phyloP scores from a whole-genome alignment of 2,329 filamentous ascomycete genomes.

The Gremmenia infestans region DNA sequence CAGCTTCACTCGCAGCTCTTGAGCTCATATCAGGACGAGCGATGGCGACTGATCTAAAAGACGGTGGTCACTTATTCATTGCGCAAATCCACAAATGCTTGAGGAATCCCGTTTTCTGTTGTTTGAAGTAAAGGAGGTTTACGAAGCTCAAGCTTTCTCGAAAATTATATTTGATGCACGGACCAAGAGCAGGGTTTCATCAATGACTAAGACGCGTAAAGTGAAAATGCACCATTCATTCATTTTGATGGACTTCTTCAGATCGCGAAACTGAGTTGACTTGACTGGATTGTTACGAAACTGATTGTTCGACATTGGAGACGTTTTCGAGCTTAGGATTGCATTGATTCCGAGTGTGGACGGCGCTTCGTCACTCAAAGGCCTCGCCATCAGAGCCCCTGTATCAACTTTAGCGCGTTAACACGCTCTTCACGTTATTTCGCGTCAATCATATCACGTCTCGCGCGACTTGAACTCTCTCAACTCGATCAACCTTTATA shows the following conservation, averaged over 20 bases:
- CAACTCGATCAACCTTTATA: neutral
- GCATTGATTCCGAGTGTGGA: too few species aligned
- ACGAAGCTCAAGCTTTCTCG: neutral
- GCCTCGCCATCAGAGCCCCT: neutral
- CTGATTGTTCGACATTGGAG: too few species aligned
- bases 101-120: neutral
- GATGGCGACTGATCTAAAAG: neutral
- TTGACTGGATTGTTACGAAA: too few species aligned
- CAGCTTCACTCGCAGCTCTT: conserved; percentile 4
- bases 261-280: neutral
- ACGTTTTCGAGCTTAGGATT: too few species aligned
- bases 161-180: neutral
- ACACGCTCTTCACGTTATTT: conserved; percentile 1
- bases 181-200: neutral
- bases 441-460: neutral
- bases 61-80: neutral
- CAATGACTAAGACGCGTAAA: neutral
- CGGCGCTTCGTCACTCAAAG: too few species aligned
- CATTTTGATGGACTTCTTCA: neutral
- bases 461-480: neutral
- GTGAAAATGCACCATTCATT: neutral
- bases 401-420: neutral
- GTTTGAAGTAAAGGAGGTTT: neutral
- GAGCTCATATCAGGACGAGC: conserved; percentile 8
- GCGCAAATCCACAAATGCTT: neutral